A percentile compares a stretch with the other conserved stretches of the same genome.
phyloP scores from a whole-genome alignment of 2,329 filamentous ascomycete species.

The Eurotiales sp. region DNA sequence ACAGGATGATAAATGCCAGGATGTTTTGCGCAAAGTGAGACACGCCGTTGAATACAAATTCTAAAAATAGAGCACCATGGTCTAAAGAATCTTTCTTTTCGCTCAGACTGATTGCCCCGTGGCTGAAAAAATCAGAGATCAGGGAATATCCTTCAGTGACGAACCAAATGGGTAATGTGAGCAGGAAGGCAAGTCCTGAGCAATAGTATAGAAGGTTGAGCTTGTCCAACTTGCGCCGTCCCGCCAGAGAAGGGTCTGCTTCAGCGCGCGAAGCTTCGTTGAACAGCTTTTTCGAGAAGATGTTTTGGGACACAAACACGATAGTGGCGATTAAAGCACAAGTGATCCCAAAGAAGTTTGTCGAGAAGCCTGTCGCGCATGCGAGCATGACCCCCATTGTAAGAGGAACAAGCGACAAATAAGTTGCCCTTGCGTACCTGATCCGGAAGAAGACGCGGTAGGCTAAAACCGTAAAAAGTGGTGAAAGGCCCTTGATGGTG shows the following conservation, averaged over 20 bases:
- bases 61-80: conserved; percentile 61
- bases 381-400: conserved; percentile 94
- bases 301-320: conserved; percentile 97
- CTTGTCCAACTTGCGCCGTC: conserved; percentile 83
- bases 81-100: conserved; percentile 71
- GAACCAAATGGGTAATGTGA: conserved; percentile 89
- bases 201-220: conserved; percentile 95
- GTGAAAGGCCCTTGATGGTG: conserved; percentile 96
- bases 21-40: conserved; percentile 98
- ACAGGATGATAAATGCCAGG: conserved; percentile 85
- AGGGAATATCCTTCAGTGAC: conserved; percentile 81
- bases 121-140: conserved; percentile 71
- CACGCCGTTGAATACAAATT: conserved; percentile 94
- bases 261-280: conserved; percentile 88
- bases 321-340: conserved; percentile 87
- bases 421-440: conserved; percentile 80
- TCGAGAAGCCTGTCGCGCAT: conserved; percentile 86
- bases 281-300: conserved; percentile 96
- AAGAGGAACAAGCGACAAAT: conserved; percentile 82
- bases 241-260: conserved; percentile 60
- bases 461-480: conserved; percentile 88
- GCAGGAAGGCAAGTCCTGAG: conserved; percentile 83
- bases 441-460: conserved; percentile 89
- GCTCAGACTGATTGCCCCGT: conserved; percentile 73
- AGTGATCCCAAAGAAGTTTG: conserved; percentile 83